Conservation (phyloP, 2,329 filamentous ascomycete genomes). For the Colletotrichum chrysophilum region DNA sequence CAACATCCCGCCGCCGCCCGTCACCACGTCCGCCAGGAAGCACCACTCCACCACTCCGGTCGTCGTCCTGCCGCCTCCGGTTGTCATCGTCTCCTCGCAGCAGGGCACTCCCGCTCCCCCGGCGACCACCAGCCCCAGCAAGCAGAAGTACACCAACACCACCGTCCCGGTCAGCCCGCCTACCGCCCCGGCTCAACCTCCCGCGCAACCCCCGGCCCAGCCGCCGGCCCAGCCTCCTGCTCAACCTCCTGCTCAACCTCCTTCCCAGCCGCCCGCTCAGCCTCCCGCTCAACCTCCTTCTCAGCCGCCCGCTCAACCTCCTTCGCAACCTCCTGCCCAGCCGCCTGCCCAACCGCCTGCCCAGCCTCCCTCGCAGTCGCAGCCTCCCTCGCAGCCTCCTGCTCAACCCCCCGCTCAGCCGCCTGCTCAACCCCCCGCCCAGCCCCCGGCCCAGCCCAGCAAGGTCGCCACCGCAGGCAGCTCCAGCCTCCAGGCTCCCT, state of each 20-base stretch:
- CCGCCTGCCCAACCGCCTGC: neutral
- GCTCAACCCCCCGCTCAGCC: neutral
- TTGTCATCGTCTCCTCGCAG: neutral
- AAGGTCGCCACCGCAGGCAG: slow-evolving; percentile 8
- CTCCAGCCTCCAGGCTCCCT: slow-evolving; percentile 1
- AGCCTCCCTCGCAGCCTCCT: too few relatives aligned
- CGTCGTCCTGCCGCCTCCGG: neutral
- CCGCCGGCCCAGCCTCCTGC: neutral
- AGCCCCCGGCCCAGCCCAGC: neutral
- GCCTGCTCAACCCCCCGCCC: neutral
- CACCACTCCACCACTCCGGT: neutral
- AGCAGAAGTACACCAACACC: neutral
- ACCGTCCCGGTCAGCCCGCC: neutral
- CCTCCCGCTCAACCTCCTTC: neutral
- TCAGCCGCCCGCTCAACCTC: neutral
- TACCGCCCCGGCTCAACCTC: neutral
- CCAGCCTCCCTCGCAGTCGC: neutral
- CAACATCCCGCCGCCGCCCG: neutral
- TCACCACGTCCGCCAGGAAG: neutral
- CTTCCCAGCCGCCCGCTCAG: neutral
- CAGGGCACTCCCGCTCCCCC: neutral
- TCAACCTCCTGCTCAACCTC: neutral
- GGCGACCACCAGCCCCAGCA: neutral
- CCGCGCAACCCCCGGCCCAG: neutral
- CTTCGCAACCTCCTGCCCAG: neutral